A percentile compares a stretch with the other conserved stretches of the same genome.
Evolutionary conservation across 306 rosid genomes (phyloP).

Genomic region (Calophaca sinica): DNA sequence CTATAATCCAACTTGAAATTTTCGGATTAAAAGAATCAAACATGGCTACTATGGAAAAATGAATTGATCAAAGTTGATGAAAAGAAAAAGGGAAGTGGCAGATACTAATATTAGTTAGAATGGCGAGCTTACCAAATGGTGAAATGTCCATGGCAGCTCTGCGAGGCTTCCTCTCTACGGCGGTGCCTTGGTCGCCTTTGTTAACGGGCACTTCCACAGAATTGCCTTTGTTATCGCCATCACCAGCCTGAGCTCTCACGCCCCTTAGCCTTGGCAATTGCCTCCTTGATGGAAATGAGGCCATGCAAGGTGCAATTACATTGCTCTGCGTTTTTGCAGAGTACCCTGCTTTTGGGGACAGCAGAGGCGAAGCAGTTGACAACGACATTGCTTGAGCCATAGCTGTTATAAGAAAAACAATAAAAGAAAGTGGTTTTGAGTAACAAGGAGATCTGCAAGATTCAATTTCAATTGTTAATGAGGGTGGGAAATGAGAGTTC

Average conservation of each 20-base stretch:
- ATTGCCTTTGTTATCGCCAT: constrained; percentile 54
- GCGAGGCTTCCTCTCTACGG: constrained; percentile 61
- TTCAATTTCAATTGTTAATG: not conserved
- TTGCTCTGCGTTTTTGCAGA: constrained; percentile 6
- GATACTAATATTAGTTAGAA: too few species aligned
- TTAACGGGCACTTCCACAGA: constrained; percentile 64
- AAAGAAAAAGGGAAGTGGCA: too few species aligned
- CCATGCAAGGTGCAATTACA: constrained; percentile 43
- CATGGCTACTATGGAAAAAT: too few species aligned
- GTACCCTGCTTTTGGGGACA: constrained; percentile 47
- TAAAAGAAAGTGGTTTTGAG: not conserved
- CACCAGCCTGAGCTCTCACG: constrained; percentile 59
- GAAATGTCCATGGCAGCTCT: constrained; percentile 57
- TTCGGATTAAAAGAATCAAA: too few species aligned
- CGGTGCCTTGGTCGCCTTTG: constrained; percentile 51
- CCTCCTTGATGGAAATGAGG: constrained; percentile 44
- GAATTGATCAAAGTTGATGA: too few species aligned
- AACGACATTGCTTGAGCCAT: constrained; percentile 71
- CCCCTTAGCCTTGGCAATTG: constrained; percentile 24
- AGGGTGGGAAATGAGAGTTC: not conserved
- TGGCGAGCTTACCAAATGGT: constrained; percentile 61
- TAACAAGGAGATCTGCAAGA: not conserved
- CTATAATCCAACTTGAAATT: too few species aligned
- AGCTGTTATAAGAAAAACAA: not conserved
- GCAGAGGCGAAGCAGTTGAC: constrained; percentile 51